Conservation (phyloP, 495 filamentous ascomycete species). For the Rostrohypoxylon terebratum region DNA sequence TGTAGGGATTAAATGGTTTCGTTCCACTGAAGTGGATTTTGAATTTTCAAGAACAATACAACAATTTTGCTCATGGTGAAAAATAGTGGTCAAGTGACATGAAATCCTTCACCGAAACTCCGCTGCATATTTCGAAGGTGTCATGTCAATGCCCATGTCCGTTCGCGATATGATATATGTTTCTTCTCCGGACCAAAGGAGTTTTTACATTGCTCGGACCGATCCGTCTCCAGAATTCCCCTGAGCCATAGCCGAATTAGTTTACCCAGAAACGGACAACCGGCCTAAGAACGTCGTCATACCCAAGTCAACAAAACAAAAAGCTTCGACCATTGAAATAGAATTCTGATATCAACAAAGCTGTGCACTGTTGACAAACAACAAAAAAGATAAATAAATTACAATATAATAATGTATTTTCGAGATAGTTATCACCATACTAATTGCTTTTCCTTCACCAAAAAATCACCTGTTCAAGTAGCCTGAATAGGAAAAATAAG, state of each 20-base stretch:
- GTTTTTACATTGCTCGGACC: conserved; percentile 32
- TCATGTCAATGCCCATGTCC: conserved; percentile 18
- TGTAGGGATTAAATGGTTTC: no score
- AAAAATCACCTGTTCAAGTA: conserved; percentile 24
- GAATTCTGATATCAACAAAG: neutral
- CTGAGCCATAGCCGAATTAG: conserved; percentile 35
- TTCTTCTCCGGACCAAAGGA: conserved; percentile 41
- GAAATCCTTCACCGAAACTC: conserved; percentile 5
- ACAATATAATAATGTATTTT: neutral
- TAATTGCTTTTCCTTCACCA: neutral
- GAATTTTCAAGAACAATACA: no score
- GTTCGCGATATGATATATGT: conserved; percentile 1
- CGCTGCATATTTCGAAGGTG: neutral
- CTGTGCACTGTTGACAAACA: neutral
- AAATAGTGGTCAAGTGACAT: neutral
- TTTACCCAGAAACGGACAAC: conserved; percentile 36
- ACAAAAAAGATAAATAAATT: neutral
- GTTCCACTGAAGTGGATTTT: no score
- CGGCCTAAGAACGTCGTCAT: conserved; percentile 37
- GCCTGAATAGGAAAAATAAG: conserved; percentile 29
- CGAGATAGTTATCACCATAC: neutral
- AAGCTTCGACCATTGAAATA: neutral
- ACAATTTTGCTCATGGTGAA: neutral
- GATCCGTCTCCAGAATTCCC: conserved; percentile 23
- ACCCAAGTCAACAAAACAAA: conserved; percentile 26